Evolutionary conservation across 2,329 filamentous ascomycete species (phyloP), one percentile per base, ranked within the genome.

Genomic region (Lachnellula occidentalis): DNA sequence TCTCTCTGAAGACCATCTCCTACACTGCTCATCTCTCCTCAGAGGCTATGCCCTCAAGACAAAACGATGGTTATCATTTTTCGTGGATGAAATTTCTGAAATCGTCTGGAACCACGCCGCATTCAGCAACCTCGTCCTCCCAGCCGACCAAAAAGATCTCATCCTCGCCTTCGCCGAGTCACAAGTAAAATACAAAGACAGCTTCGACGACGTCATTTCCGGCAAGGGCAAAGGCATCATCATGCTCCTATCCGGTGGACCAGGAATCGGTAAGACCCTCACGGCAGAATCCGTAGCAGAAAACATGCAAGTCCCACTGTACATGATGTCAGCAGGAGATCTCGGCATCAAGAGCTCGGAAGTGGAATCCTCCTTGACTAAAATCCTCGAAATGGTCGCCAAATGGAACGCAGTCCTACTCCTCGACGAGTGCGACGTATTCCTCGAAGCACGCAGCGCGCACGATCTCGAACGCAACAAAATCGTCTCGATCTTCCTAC

Each of bases 301-400:
- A 51, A 54, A 54, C n/a, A 61, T 64, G 57, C 57, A 59, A 3
- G 53, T 60, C 2, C 66, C 67, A 3, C 58, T 69, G 0, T 65
- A 65, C 46, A 62, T 60, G 53, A 61, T 69, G 70, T 72, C 74
- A 42, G 73, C 74, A 19, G 75, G 76, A 42, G 76, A 79, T 60
- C 68, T 81, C 8, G 78, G 78, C 22, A 72, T 72, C 45, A 70
- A 70, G 55, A 50, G 53, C 53, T 5, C 57, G 50, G 34, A 66
- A 62, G 62, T 61, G 7, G 37, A 70, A 31, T 59, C 56, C 15
- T 58, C 62, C 22, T 31, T 81, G 79, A 63, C 80, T 51, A 58
- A 80, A 57, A 86, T 88, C 53, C 78, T 92, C 56, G 85, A 88
- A 65, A 84, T 92, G 57, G 86, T 87, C 1, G 83, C 88, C 58